A percentile compares a stretch with the other conserved stretches of the same genome.
Evolutionary conservation across 164 flowering plant genomes (phyloP).

Genomic region (Macadamia tetraphylla): DNA sequence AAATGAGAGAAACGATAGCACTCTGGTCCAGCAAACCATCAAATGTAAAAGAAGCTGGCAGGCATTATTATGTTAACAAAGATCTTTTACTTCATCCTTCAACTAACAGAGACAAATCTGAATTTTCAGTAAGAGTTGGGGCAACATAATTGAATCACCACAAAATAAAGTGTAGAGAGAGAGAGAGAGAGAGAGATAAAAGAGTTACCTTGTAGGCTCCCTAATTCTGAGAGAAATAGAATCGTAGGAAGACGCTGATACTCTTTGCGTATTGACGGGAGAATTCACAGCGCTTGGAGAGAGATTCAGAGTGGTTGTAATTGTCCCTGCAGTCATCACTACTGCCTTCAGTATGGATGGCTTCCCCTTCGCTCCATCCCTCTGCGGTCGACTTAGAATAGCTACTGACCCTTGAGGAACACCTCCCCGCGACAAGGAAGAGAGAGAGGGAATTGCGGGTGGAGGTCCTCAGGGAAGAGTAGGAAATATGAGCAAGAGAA

Average conservation of each 20-base stretch:
- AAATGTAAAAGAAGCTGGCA: too few species aligned
- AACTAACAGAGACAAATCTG: too few species aligned
- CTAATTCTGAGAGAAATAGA: conserved; percentile 20
- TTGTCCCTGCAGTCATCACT: not conserved
- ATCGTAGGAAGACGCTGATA: not conserved
- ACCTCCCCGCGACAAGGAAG: conserved; percentile 17
- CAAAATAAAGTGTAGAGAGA: too few species aligned
- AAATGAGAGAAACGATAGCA: too few species aligned
- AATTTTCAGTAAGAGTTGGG: too few species aligned
- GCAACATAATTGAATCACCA: too few species aligned
- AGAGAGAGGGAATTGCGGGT: not conserved
- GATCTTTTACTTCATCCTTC: too few species aligned
- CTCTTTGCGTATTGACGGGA: not conserved
- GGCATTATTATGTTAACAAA: too few species aligned
- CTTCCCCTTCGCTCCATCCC: conserved; percentile 9
- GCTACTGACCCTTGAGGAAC: conserved; percentile 15
- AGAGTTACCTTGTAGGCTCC: conserved; percentile 40
- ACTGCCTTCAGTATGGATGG: conserved; percentile 13
- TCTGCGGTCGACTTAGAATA: conserved; percentile 37
- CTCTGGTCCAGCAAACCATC: too few species aligned
- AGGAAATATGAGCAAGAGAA: not conserved
- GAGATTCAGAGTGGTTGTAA: not conserved
- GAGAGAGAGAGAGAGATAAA: not conserved
- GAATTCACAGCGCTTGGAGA: not conserved
- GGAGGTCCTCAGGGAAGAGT: not conserved